Percentiles rank a stretch among this genome's conserved stretches.
Evolutionary conservation across 495 filamentous ascomycete genomes (phyloP).

Genomic region (Penicillium samsonianum): DNA sequence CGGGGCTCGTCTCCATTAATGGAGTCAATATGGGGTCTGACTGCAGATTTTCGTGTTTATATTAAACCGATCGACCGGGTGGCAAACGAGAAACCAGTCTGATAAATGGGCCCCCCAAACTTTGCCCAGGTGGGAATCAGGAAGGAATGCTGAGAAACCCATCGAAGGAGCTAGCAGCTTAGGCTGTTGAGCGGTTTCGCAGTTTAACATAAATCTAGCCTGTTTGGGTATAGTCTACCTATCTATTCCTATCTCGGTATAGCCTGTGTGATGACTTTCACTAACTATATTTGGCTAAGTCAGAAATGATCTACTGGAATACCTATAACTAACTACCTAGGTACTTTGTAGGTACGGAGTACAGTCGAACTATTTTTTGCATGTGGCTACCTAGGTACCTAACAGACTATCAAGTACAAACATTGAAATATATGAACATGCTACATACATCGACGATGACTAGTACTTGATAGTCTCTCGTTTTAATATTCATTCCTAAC

Average conservation of each 20-base stretch:
- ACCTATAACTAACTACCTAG: no score
- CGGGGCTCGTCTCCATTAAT: background rate
- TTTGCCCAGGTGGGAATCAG: background rate
- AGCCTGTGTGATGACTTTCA: background rate
- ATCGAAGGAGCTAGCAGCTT: background rate
- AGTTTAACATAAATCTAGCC: background rate
- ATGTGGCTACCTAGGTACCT: no score
- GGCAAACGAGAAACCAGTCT: background rate
- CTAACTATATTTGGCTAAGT: background rate
- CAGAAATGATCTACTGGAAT: background rate
- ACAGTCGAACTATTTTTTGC: no score
- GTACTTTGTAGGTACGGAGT: no score
- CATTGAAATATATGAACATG: background rate
- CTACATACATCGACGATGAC: background rate
- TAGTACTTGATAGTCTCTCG: background rate
- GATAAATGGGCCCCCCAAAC: background rate
- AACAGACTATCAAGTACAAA: background rate
- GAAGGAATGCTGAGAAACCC: background rate
- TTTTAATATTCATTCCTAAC: no score
- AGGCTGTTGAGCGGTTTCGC: background rate
- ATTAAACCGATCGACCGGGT: background rate
- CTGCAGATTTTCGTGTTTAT: background rate
- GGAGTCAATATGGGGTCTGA: slow-evolving; percentile 1
- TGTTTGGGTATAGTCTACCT: background rate
- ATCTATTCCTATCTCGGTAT: background rate